Evolutionary conservation across 2,329 filamentous ascomycete genomes (phyloP).

Genomic region (Davidsoniella eucalypti): DNA sequence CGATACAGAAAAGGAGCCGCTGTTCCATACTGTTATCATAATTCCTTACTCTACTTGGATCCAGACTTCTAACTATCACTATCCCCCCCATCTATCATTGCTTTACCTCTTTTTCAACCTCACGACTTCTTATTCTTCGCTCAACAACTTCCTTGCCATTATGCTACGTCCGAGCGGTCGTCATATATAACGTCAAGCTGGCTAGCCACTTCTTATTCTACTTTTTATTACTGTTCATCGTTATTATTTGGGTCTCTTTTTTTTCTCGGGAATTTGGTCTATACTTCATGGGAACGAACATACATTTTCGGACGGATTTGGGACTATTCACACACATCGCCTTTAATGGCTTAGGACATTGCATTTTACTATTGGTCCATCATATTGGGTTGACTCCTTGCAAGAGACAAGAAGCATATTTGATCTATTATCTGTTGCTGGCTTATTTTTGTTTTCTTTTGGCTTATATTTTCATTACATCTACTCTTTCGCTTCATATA

Average conservation of each 20-base stretch:
- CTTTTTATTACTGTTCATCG: slow-evolving; percentile 18
- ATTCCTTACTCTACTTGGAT: too few relatives aligned
- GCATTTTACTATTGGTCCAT: slow-evolving; percentile 4
- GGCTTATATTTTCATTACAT: background rate
- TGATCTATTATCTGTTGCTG: background rate
- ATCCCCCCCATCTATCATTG: too few relatives aligned
- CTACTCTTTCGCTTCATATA: too few relatives aligned
- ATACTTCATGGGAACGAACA: slow-evolving; percentile 3
- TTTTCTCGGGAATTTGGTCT: slow-evolving; percentile 10
- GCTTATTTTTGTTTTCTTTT: background rate
- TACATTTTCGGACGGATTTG: slow-evolving; percentile 8
- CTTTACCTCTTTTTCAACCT: too few relatives aligned
- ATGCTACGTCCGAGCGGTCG: too few relatives aligned
- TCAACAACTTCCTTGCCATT: too few relatives aligned
- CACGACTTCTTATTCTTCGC: too few relatives aligned
- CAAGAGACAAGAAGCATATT: too few relatives aligned
- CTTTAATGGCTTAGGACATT: slow-evolving; percentile 10
- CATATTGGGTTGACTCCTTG: background rate
- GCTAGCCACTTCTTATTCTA: background rate
- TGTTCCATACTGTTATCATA: too few relatives aligned
- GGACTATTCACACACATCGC: slow-evolving; percentile 1
- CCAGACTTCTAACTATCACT: too few relatives aligned
- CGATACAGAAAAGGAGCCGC: too few relatives aligned
- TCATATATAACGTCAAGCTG: too few relatives aligned
- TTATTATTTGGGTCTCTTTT: slow-evolving; percentile 20